Percentiles rank a stretch among this genome's conserved stretches.
These are phyloP conservation scores for Globisporangium paddicum DNA, from an alignment of 352 stramenopile genomes.

Conservation along the genomic window DNA sequence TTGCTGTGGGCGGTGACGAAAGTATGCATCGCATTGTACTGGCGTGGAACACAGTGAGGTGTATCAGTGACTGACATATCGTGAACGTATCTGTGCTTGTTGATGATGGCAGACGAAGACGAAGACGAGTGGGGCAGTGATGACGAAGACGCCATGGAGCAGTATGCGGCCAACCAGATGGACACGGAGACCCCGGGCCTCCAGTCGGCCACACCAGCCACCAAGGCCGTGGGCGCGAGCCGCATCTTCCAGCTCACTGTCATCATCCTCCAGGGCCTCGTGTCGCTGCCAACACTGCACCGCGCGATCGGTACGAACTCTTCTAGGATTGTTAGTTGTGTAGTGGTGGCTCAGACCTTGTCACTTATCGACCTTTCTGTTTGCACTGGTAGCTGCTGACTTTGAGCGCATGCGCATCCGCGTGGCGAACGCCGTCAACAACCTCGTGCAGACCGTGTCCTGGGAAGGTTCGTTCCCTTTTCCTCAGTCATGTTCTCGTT, in stretches of 20 bases:
- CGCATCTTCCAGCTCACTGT: constrained; percentile 52
- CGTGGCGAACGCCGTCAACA: constrained; percentile 78
- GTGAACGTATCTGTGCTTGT: neutral
- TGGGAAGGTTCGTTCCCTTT: constrained; percentile 29
- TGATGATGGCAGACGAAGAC: constrained; percentile 37
- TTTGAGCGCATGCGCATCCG: constrained; percentile 83
- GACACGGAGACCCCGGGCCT: constrained; percentile 19
- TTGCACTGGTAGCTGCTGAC: constrained; percentile 47
- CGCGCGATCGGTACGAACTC: constrained; percentile 36
- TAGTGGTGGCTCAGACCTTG: neutral
- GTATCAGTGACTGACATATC: neutral
- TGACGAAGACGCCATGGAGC: constrained; percentile 87
- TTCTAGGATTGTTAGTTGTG: constrained; percentile 5
- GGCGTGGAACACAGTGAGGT: neutral
- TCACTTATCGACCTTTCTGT: neutral
- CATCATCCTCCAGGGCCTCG: constrained; percentile 68
- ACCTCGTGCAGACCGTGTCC: constrained; percentile 59
- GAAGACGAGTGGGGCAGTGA: constrained; percentile 86
- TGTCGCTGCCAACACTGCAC: constrained; percentile 58
- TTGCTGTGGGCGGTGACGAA: constrained; percentile 49
- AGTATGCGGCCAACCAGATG: constrained; percentile 67
- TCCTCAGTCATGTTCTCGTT: too few relatives aligned
- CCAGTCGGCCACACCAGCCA: constrained; percentile 18
- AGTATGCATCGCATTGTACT: constrained; percentile 10
- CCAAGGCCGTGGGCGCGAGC: constrained; percentile 36